A percentile compares a stretch with the other conserved stretches of the same genome.
These are phyloP conservation scores for Leccinum griseonigrum DNA, from an alignment of 1,284 basidiomycete species.

Conservation along the genomic window DNA sequence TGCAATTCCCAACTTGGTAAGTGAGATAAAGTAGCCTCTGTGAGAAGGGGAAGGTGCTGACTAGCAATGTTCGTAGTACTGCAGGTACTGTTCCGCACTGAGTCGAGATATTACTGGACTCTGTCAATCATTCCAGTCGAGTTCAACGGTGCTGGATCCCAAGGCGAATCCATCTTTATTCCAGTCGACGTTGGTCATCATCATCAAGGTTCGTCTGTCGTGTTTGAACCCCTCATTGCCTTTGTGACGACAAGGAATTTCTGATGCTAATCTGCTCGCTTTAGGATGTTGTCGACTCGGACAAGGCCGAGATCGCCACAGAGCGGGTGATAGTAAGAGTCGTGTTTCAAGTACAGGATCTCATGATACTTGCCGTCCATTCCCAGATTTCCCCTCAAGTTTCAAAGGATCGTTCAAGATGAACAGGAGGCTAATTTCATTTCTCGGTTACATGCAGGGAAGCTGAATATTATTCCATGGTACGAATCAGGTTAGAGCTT, in stretches of 20 bases:
- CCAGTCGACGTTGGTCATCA: constrained; percentile 56
- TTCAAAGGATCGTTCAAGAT: constrained; percentile 53
- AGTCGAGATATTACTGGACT: constrained; percentile 56
- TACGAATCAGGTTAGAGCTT: background rate
- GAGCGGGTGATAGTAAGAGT: constrained; percentile 39
- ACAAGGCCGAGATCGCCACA: constrained; percentile 52
- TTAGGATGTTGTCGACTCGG: constrained; percentile 59
- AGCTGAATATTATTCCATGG: constrained; percentile 56
- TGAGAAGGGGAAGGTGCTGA: background rate
- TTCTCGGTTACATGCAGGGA: constrained; percentile 50
- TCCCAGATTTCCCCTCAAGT: constrained; percentile 50
- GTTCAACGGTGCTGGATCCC: constrained; percentile 56
- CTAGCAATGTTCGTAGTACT: background rate
- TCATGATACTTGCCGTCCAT: background rate
- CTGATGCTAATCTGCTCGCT: background rate
- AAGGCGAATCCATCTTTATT: constrained; percentile 56
- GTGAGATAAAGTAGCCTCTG: background rate
- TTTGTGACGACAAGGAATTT: background rate
- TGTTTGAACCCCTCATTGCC: background rate
- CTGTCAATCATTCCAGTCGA: constrained; percentile 65
- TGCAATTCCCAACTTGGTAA: constrained; percentile 55
- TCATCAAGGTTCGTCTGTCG: constrained; percentile 49
- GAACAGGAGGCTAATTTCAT: constrained; percentile 65
- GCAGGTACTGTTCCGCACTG: constrained; percentile 59
- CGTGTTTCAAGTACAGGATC: background rate